A percentile compares a stretch with the other conserved stretches of the same genome.
These are phyloP conservation scores for Verticillium isaacii DNA, from an alignment of 2,329 filamentous ascomycete species.

Conservation along the genomic window DNA sequence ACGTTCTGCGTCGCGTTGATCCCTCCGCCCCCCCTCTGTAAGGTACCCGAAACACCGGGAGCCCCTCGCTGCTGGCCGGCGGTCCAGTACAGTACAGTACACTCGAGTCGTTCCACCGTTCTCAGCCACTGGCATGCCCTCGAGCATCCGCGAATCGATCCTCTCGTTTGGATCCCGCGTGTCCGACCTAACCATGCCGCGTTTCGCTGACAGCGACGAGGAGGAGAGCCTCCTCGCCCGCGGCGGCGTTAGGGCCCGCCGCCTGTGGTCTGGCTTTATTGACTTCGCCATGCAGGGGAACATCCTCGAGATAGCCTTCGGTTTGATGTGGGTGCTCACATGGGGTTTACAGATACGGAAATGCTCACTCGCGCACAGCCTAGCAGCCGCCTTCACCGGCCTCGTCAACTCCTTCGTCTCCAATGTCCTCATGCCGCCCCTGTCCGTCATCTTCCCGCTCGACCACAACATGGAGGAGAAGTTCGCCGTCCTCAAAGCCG, in stretches of 20 bases:
- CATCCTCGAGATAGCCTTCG: constrained; percentile 71
- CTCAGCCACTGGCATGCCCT: not conserved
- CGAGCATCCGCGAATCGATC: not conserved
- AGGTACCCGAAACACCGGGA: no score
- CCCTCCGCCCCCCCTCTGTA: not conserved
- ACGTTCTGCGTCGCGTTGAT: not conserved
- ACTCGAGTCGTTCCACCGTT: not conserved
- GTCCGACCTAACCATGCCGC: constrained; percentile 19
- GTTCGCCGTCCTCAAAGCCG: constrained; percentile 60
- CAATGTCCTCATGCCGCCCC: constrained; percentile 64
- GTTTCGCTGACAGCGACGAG: constrained; percentile 21
- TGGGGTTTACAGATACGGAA: not conserved
- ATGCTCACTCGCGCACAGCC: constrained; percentile 30
- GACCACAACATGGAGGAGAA: constrained; percentile 70
- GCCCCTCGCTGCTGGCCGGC: no score
- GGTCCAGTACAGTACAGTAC: not conserved
- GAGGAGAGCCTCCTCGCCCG: constrained; percentile 40
- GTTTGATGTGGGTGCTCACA: constrained; percentile 55
- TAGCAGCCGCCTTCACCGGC: constrained; percentile 66
- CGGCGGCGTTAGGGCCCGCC: constrained; percentile 41
- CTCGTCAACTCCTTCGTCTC: constrained; percentile 69
- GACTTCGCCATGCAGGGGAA: constrained; percentile 73
- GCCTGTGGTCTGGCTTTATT: constrained; percentile 58
- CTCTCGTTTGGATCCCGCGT: not conserved
- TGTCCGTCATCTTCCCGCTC: constrained; percentile 65